These are phyloP conservation scores for Trichoderma citrinoviride DNA, from an alignment of 2,329 filamentous ascomycete genomes.

Conservation along the genomic window DNA sequence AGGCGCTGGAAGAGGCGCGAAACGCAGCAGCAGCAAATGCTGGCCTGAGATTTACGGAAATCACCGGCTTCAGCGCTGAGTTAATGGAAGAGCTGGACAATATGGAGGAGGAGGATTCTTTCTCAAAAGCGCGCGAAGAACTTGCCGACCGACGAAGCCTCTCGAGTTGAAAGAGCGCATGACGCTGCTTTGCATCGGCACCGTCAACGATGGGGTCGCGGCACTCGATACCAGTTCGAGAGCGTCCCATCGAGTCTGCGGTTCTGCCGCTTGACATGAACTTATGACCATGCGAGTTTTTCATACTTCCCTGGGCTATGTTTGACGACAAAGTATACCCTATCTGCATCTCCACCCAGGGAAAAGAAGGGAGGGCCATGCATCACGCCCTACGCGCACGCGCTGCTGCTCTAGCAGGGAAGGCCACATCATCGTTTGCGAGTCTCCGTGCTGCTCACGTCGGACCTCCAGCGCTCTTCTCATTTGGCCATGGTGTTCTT, in stretches of 20 bases:
- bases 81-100: constrained; percentile 31
- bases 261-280: constrained; percentile 8
- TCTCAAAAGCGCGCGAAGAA: constrained; percentile 50
- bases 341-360: background rate
- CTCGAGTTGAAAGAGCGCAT: constrained; percentile 32
- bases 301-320: background rate
- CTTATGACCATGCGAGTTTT: constrained; percentile 11
- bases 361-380: background rate
- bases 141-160: constrained; percentile 41
- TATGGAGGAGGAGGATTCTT: constrained; percentile 44
- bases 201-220: background rate
- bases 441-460: background rate
- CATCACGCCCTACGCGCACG: background rate
- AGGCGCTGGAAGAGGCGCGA: constrained; percentile 32
- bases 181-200: background rate
- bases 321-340: background rate
- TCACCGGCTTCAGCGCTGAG: background rate
- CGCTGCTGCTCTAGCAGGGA: background rate
- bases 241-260: background rate
- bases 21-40: background rate
- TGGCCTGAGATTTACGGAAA: background rate
- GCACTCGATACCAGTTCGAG: background rate
- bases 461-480: background rate
- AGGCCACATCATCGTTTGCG: background rate
- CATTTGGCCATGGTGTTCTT: background rate